Evolutionary conservation across 495 filamentous ascomycete species (phyloP).

Genomic region (Monascus purpureus): DNA sequence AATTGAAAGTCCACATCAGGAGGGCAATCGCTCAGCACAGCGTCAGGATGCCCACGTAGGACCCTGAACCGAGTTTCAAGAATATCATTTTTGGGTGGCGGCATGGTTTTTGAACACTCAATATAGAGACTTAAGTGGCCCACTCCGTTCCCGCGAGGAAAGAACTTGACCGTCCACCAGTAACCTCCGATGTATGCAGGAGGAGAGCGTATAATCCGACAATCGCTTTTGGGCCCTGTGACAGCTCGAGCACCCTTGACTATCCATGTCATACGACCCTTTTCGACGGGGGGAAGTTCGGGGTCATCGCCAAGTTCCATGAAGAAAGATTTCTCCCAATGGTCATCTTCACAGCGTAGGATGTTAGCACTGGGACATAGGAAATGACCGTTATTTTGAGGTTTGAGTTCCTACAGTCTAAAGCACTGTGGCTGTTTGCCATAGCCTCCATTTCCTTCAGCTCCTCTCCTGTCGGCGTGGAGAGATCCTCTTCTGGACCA

Average conservation of each 20-base stretch:
- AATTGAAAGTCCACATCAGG: slow-evolving; percentile 20
- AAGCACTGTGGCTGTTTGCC: slow-evolving; percentile 36
- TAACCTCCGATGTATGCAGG: slow-evolving; percentile 44
- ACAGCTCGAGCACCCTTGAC: slow-evolving; percentile 48
- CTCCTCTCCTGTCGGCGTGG: slow-evolving; percentile 43
- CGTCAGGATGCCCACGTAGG: slow-evolving; percentile 19
- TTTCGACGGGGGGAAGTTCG: slow-evolving; percentile 36
- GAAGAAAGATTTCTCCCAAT: slow-evolving; percentile 48
- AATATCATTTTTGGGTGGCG: slow-evolving; percentile 19
- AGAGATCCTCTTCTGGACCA: slow-evolving; percentile 41
- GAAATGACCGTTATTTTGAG: too few species aligned
- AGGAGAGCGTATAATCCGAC: slow-evolving; percentile 45
- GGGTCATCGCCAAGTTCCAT: slow-evolving; percentile 45
- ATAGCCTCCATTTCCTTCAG: slow-evolving; percentile 40
- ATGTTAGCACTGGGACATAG: too few species aligned
- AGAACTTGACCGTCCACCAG: slow-evolving; percentile 60
- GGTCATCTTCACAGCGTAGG: slow-evolving; percentile 36
- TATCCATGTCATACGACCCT: slow-evolving; percentile 46
- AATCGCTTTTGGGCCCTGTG: slow-evolving; percentile 42
- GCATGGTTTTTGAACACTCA: slow-evolving; percentile 41
- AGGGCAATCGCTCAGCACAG: slow-evolving; percentile 10
- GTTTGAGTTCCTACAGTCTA: slow-evolving; percentile 42
- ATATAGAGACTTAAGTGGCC: slow-evolving; percentile 49
- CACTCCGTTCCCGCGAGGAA: slow-evolving; percentile 49
- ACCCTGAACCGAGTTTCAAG: slow-evolving; percentile 28